phyloP scores from a whole-genome alignment of 495 filamentous ascomycete genomes.

The Penicillium psychrofluorescens region DNA sequence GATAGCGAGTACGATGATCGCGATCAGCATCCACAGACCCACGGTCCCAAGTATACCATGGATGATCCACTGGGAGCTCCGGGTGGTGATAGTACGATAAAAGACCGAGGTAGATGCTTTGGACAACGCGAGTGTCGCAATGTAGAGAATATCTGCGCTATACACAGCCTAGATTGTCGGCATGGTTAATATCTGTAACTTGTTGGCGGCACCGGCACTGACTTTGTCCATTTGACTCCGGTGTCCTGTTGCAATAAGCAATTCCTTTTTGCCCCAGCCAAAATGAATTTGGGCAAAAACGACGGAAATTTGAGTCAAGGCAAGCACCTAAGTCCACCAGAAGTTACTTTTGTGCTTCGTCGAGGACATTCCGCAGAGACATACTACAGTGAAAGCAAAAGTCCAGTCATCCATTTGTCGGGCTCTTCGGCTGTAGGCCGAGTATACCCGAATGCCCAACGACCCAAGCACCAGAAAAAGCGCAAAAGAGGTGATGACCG shows the following conservation, averaged over 20 bases:
- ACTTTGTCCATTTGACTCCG: slow-evolving; percentile 9
- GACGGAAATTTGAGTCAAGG: slow-evolving; percentile 4
- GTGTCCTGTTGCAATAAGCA: neutral
- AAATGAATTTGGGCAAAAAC: slow-evolving; percentile 8
- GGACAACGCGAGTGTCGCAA: slow-evolving; percentile 10
- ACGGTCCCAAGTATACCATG: slow-evolving; percentile 3
- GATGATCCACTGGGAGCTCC: slow-evolving; percentile 10
- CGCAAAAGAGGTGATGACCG: slow-evolving; percentile 14
- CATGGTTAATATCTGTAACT: neutral
- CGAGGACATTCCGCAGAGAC: neutral
- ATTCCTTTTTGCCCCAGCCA: slow-evolving; percentile 11
- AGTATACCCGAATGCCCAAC: slow-evolving; percentile 12
- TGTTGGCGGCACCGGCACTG: neutral
- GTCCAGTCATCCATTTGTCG: slow-evolving; percentile 15
- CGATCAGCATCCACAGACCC: slow-evolving; percentile 8
- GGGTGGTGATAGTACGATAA: slow-evolving; percentile 8
- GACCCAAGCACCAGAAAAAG: slow-evolving; percentile 16
- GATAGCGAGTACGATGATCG: slow-evolving; percentile 9
- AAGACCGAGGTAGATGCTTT: slow-evolving; percentile 10
- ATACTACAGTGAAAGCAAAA: slow-evolving; percentile 16
- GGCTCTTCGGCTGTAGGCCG: slow-evolving; percentile 5
- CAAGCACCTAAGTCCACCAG: slow-evolving; percentile 2
- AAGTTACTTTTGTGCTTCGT: neutral
- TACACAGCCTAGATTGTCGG: slow-evolving; percentile 4
- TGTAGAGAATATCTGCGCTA: slow-evolving; percentile 13